phyloP scores from a whole-genome alignment of 257 asterid genomes.

The Forsythia viridissima region DNA sequence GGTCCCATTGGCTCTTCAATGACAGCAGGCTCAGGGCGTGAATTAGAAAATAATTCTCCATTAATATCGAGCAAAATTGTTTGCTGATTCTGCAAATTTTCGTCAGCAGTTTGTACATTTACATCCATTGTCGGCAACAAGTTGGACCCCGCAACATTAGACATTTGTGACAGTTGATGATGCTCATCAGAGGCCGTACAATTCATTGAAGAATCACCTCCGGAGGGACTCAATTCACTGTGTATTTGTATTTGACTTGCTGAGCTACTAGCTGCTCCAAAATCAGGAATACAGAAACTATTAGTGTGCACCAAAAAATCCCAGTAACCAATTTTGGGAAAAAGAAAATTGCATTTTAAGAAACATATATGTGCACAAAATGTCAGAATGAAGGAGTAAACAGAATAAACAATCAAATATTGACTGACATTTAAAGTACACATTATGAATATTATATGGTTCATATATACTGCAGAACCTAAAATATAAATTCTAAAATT shows the following conservation, averaged over 20 bases:
- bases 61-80: conserved; percentile 14
- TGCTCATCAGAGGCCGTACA: conserved; percentile 15
- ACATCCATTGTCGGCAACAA: conserved; percentile 23
- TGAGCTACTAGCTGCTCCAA: conserved; percentile 26
- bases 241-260: conserved; percentile 1
- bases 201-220: conserved; percentile 14
- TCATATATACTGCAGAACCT: background rate
- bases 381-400: background rate
- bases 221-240: conserved; percentile 16
- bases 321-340: background rate
- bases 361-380: background rate
- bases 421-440: background rate
- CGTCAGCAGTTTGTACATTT: conserved; percentile 18
- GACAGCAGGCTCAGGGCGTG: conserved; percentile 24
- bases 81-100: conserved; percentile 28
- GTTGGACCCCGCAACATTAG: conserved; percentile 20
- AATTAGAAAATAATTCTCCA: conserved; percentile 21
- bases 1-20: background rate
- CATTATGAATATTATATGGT: background rate
- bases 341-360: background rate
- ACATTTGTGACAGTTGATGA: conserved; percentile 9
- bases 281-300: background rate
- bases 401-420: background rate
- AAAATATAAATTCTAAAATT: background rate
- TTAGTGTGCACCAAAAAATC: background rate